Base-by-base conservation (phyloP, 2,329 filamentous ascomycete species). In the Ophiocordyceps polyrhachis-furcata region DNA sequence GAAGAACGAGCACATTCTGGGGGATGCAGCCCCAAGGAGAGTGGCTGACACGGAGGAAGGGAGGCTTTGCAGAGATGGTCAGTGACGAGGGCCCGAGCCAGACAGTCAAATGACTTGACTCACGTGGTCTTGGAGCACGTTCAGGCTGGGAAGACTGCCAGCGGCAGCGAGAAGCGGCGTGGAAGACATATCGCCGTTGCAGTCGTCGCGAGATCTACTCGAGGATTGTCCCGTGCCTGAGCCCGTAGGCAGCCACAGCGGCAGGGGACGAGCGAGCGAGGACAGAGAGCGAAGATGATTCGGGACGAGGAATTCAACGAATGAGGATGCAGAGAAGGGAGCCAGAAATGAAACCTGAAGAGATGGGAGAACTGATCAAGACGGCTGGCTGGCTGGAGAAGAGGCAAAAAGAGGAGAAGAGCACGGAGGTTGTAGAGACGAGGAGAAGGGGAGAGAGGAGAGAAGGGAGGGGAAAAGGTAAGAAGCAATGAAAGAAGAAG, bases 31-130 rank as follows among this genome's bases (percentile, higher is more conserved):
- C 51, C 67, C 70, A 73, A 19, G 69, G 65, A 1, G 71, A 73
- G 49, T 73, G 70, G 38, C 65, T 67, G 42, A 63, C 67, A 52
- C 69, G 66, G 14, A 71, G 61, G 46, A 69, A 72, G 14, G 70
- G 66, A 25, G 69, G 66, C 69, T 73, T 41, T 15, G 25, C 25
- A 28, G 9, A 0, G 23, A 11, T 11, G 8, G 17, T 44, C n/a
- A 44, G 37, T 11, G 23, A 20, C 5, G 17, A n/a, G 13, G 25
- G 5, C n/a, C n/a, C n/a, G n/a, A n/a, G n/a, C n/a, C n/a, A 40
- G 43, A 42, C 8, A 12, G 23, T 11, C n/a, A 12, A 14, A 15
- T 13, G 14, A 25, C 1, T 9, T 7, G 25, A 32, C 43, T 53
- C 43, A 61, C 61, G 51, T 63, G 61, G 41, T 63, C 61, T 44